A percentile compares a stretch with the other conserved stretches of the same genome.
Evolutionary conservation across 2,329 filamentous ascomycete species (phyloP).

Genomic region (Pyrenochaeta sp.): DNA sequence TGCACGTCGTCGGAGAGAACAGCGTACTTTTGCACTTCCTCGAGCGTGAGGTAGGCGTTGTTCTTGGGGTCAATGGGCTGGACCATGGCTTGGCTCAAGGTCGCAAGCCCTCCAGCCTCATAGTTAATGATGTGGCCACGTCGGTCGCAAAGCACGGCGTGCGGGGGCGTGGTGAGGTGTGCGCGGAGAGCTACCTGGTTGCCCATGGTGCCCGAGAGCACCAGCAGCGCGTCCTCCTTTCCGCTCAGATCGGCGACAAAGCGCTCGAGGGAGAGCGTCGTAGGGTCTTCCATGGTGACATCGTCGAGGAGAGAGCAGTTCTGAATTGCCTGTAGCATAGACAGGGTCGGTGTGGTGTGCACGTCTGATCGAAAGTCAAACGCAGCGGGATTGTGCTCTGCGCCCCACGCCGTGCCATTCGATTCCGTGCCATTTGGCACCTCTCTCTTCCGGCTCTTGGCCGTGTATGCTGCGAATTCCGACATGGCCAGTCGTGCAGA

Average conservation of each 20-base stretch:
- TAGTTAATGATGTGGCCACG: slow-evolving; percentile 78
- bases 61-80: slow-evolving; percentile 73
- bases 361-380: slow-evolving; percentile 62
- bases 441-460: slow-evolving; percentile 32
- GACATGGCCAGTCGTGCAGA: slow-evolving; percentile 34
- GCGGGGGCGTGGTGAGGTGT: slow-evolving; percentile 79
- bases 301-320: slow-evolving; percentile 81
- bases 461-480: slow-evolving; percentile 38
- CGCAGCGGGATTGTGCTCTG: slow-evolving; percentile 59
- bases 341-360: slow-evolving; percentile 52
- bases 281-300: slow-evolving; percentile 80
- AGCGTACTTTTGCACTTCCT: slow-evolving; percentile 74
- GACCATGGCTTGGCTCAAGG: slow-evolving; percentile 74
- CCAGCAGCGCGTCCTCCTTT: slow-evolving; percentile 79
- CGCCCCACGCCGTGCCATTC: slow-evolving; percentile 45
- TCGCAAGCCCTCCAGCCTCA: slow-evolving; percentile 73
- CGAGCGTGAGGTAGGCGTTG: slow-evolving; percentile 74
- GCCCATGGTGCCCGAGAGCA: slow-evolving; percentile 92
- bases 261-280: slow-evolving; percentile 77
- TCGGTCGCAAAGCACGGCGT: slow-evolving; percentile 80
- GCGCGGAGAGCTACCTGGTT: slow-evolving; percentile 86
- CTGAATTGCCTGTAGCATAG: slow-evolving; percentile 83
- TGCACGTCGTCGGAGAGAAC: slow-evolving; percentile 76
- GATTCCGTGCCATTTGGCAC: slow-evolving; percentile 17
- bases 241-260: slow-evolving; percentile 76